A percentile compares a stretch with the other conserved stretches of the same genome.
phyloP scores from a whole-genome alignment of 495 filamentous ascomycete species.

The Hyaloscypha hepaticicola region DNA sequence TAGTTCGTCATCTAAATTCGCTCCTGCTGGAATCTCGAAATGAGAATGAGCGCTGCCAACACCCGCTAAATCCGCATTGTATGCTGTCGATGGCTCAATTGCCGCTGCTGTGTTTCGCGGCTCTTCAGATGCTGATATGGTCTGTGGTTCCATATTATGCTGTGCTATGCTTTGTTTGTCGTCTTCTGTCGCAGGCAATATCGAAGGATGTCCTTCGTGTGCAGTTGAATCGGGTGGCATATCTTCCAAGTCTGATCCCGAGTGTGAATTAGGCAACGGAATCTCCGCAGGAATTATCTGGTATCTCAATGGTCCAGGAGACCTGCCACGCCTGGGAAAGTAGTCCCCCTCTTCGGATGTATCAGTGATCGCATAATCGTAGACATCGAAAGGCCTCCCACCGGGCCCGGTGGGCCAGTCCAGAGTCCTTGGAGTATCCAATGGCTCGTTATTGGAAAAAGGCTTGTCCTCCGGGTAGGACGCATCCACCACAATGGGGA shows the following conservation, averaged over 20 bases:
- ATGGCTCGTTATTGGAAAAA: conserved; percentile 8
- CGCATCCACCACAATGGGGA: conserved; percentile 30
- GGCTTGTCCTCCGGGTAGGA: conserved; percentile 10
- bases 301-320: conserved; percentile 14
- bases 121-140: conserved; percentile 15
- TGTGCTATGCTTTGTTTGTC: background rate
- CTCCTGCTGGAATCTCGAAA: conserved; percentile 9
- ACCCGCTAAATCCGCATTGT: conserved; percentile 21
- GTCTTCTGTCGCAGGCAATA: background rate
- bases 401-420: background rate
- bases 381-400: conserved; percentile 13
- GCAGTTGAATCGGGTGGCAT: conserved; percentile 2
- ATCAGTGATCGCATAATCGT: conserved; percentile 28
- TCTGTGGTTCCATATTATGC: conserved; percentile 22
- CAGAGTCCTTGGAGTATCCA: background rate
- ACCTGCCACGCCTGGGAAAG: conserved; percentile 29
- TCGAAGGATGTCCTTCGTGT: background rate
- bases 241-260: conserved; percentile 19
- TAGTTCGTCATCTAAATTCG: conserved; percentile 28
- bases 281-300: conserved; percentile 16
- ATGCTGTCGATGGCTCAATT: conserved; percentile 7
- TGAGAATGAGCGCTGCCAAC: conserved; percentile 23
- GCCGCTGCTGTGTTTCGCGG: conserved; percentile 28
- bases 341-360: conserved; percentile 27
- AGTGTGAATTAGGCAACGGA: conserved; percentile 23